Conservation (phyloP, 441 rosid species). For the Jatropha multifida region DNA sequence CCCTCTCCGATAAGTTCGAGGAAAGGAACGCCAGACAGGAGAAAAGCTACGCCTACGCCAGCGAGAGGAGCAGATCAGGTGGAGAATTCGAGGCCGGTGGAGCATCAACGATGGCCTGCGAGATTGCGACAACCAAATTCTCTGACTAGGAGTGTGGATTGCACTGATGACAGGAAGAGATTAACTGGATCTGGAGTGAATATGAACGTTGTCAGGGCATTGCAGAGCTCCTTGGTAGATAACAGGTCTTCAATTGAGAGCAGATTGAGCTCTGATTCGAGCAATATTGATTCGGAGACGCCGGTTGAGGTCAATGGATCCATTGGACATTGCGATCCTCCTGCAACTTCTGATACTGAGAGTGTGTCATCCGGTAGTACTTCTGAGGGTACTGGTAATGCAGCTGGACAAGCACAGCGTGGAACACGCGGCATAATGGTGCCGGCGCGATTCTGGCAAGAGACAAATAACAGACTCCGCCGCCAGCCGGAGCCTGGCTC, state of each 20-base stretch:
- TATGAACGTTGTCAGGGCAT: conserved; percentile 50
- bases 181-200: conserved; percentile 44
- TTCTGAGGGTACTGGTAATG: conserved; percentile 40
- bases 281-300: conserved; percentile 31
- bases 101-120: conserved; percentile 83
- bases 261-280: conserved; percentile 47
- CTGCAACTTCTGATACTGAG: conserved; percentile 64
- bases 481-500: conserved; percentile 44
- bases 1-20: conserved; percentile 48
- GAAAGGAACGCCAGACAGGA: conserved; percentile 77
- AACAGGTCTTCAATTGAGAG: conserved; percentile 46
- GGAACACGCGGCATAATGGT: conserved; percentile 42
- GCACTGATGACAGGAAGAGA: conserved; percentile 47
- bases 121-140: conserved; percentile 50
- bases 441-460: conserved; percentile 64
- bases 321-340: conserved; percentile 33
- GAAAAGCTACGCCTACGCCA: conserved; percentile 40
- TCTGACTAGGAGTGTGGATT: conserved; percentile 63
- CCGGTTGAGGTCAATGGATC: conserved; percentile 28
- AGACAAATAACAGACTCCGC: conserved; percentile 42
- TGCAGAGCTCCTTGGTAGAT: conserved; percentile 52
- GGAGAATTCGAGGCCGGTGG: conserved; percentile 56
- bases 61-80: conserved; percentile 47
- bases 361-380: conserved; percentile 75
- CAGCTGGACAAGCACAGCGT: conserved; percentile 27